Percentiles rank a stretch among this genome's conserved stretches.
Evolutionary conservation across 257 asterid genomes (phyloP).

Genomic region (Galeopsis tetrahit): DNA sequence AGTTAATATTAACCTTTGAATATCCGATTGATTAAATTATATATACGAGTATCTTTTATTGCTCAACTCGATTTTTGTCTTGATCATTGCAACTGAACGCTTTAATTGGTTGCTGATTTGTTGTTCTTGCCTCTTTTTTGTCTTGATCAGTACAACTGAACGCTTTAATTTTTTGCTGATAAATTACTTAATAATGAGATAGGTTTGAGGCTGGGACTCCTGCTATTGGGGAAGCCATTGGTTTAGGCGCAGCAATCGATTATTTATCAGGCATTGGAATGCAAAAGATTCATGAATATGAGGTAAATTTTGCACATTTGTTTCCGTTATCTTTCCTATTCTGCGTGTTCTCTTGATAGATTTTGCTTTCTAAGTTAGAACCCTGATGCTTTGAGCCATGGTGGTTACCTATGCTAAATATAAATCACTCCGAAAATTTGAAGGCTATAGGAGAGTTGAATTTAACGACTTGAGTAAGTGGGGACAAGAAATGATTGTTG

Average conservation of each 20-base stretch:
- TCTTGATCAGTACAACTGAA: conserved; percentile 21
- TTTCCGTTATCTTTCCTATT: neutral
- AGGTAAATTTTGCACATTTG: conserved; percentile 51
- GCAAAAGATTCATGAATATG: conserved; percentile 88
- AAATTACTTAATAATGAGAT: conserved; percentile 25
- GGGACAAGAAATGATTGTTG: too few species aligned
- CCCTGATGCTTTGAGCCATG: neutral
- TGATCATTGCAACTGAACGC: conserved; percentile 16
- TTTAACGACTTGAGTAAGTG: too few species aligned
- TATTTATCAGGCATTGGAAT: conserved; percentile 86
- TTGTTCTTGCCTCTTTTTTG: too few species aligned
- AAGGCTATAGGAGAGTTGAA: neutral
- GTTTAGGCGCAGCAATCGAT: conserved; percentile 90
- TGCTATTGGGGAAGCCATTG: conserved; percentile 93
- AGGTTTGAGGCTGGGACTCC: conserved; percentile 99
- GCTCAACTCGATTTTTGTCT: neutral
- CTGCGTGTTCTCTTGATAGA: conserved; percentile 2
- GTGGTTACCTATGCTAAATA: neutral
- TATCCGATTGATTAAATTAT: neutral
- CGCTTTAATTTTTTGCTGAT: conserved; percentile 20
- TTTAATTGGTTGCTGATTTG: conserved; percentile 17
- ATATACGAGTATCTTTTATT: conserved; percentile 4
- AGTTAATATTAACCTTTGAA: conserved; percentile 17
- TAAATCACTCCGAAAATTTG: neutral
- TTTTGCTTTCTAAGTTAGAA: conserved; percentile 20